phyloP scores from a whole-genome alignment of 2,329 filamentous ascomycete species.

The Penicillium sp. region DNA sequence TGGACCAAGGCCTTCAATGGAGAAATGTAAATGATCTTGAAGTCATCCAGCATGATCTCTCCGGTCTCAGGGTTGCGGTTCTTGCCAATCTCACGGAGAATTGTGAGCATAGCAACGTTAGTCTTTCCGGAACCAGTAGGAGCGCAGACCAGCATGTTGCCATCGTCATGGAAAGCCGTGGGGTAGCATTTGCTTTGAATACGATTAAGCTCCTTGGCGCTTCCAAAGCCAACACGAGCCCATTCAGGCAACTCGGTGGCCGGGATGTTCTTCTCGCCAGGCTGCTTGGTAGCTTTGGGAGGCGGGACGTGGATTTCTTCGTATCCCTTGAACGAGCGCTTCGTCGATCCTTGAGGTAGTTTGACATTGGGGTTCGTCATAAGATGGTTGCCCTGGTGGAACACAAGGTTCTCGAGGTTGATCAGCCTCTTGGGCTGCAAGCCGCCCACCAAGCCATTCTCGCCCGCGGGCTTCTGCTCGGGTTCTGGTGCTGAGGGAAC shows the following conservation, averaged over 20 bases:
- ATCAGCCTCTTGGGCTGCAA: conserved; percentile 85
- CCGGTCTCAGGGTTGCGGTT: conserved; percentile 85
- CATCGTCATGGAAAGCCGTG: conserved; percentile 88
- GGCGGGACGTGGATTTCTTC: conserved; percentile 97
- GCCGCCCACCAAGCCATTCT: conserved; percentile 75
- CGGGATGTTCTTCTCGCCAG: conserved; percentile 79
- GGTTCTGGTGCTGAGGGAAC: conserved; percentile 63
- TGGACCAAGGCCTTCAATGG: conserved; percentile 94
- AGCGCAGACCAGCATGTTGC: conserved; percentile 97
- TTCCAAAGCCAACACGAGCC: conserved; percentile 84
- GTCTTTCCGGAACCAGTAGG: conserved; percentile 98
- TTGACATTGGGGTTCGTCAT: conserved; percentile 99
- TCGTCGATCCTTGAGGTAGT: conserved; percentile 91
- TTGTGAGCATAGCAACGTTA: conserved; percentile 96
- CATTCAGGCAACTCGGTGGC: conserved; percentile 90
- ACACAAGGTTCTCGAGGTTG: conserved; percentile 93
- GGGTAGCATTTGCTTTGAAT: conserved; percentile 95
- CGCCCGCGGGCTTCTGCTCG: conserved; percentile 59
- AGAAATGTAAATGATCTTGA: conserved; percentile 98
- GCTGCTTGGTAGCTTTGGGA: conserved; percentile 83
- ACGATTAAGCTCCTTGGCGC: conserved; percentile 84
- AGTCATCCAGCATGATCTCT: conserved; percentile 92
- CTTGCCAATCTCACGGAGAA: conserved; percentile 95
- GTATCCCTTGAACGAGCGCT: conserved; percentile 95
- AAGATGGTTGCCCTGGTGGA: conserved; percentile 96